A percentile compares a stretch with the other conserved stretches of the same genome.
Evolutionary conservation across 176 grass and related monocot species (phyloP).

Genomic region (Pontederia crassipes): DNA sequence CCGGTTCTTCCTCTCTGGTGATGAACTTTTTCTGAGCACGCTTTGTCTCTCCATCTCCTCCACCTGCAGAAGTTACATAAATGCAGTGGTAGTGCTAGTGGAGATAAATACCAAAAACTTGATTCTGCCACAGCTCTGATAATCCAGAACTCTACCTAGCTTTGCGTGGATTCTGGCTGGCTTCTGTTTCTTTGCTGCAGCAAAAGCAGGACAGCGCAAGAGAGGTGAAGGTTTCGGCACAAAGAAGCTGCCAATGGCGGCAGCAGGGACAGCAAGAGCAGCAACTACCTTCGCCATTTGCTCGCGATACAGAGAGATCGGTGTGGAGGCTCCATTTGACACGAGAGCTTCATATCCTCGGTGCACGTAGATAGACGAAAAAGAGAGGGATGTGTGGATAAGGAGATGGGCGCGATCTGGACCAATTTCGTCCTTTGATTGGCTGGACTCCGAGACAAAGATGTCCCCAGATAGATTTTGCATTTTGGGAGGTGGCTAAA

Average conservation of each 20-base stretch:
- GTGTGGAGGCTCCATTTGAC: too few species aligned
- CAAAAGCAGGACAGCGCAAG: not conserved
- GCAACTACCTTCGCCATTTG: not conserved
- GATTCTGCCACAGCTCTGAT: not conserved
- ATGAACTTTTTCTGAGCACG: constrained; percentile 86
- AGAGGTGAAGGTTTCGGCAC: not conserved
- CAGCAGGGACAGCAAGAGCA: not conserved
- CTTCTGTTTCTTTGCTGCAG: not conserved
- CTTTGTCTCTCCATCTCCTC: constrained; percentile 61
- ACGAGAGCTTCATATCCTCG: too few species aligned
- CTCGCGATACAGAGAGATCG: not conserved
- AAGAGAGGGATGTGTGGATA: too few species aligned
- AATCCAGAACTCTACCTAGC: not conserved
- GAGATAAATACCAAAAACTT: not conserved
- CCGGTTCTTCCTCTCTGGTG: constrained; percentile 83
- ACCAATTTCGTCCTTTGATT: too few species aligned
- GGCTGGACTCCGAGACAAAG: too few species aligned
- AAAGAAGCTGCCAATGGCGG: not conserved
- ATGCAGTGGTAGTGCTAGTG: too few species aligned
- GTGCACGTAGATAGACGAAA: too few species aligned
- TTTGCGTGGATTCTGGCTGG: constrained; percentile 7
- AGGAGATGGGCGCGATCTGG: too few species aligned
- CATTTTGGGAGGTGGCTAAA: too few species aligned
- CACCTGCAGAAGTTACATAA: constrained; percentile 5
- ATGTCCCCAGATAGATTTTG: too few species aligned